Evolutionary conservation across 306 rosid species (phyloP), one percentile per base, ranked within the genome.

Genomic region (Arachis stenosperma): DNA sequence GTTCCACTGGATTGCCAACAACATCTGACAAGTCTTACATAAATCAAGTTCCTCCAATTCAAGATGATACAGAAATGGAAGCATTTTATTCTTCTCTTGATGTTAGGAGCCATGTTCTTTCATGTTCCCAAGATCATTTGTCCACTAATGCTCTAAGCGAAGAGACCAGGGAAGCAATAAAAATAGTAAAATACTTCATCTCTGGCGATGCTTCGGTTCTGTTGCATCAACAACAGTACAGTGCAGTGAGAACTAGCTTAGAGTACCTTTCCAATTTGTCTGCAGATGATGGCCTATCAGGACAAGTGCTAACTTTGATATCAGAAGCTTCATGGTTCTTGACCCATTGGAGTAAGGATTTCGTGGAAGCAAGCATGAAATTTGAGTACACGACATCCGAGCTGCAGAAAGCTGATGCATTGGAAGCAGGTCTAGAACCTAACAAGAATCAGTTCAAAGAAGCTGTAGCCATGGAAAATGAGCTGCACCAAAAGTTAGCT

Each of bases 391-490:
- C 14, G 4, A 2, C 53, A 8, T n/a, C 36, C 0, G 54, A 58
- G 36, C 46, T 71, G 5, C 9, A 15, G 46, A 71, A 39, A 58
- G n/a, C 7, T 9, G 46, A 58, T n/a, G 11, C 44, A 44, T 6
- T 71, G 14, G 47, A 71, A 44, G 75, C 40, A 50, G 15, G 17
- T 50, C 6, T 50, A 14, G 17, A 13, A 50, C 17, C 15, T 10
- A 71, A 71, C 46, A 43, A 10, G 67, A 57, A 42, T 29, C 57
- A 43, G 3, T 71, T 71, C 36, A 29, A 6, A n/a, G 46, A 71
- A 71, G 30, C 12, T n/a, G 13, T 11, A 15, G 41, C 67, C 46
- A 11, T 30, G 2, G 36, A 71, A 71, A 71, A 58, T 7, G 57
- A 58, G 43, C 3, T 40, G 54, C 54, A 10, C 15, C 5, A 50